phyloP scores from a whole-genome alignment of 305 asterid genomes.

The Petunia hybrid region DNA sequence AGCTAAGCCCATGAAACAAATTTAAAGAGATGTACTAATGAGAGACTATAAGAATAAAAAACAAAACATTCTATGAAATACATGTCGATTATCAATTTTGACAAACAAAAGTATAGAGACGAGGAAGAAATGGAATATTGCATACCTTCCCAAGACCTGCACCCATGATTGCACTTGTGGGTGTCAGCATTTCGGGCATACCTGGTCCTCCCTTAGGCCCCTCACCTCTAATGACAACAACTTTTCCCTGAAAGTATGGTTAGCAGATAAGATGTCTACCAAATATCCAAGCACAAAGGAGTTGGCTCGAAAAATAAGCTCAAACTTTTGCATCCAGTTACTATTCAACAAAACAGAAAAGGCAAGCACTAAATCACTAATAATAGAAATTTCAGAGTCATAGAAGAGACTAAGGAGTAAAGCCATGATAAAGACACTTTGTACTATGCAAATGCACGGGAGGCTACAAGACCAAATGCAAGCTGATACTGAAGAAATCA shows the following conservation, averaged over 20 bases:
- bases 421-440: neutral
- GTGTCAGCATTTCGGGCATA: conserved; percentile 99
- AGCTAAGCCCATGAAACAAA: conserved; percentile 6
- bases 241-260: conserved; percentile 74
- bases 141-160: conserved; percentile 98
- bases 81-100: neutral
- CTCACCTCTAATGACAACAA: conserved; percentile 93
- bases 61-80: neutral
- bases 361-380: neutral
- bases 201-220: conserved; percentile 99
- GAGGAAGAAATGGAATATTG: neutral
- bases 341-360: conserved; percentile 6
- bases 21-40: neutral
- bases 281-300: neutral
- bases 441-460: neutral
- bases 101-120: conserved; percentile 16
- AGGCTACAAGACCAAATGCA: neutral
- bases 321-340: neutral
- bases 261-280: neutral
- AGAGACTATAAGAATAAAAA: neutral
- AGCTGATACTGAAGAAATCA: conserved; percentile 28
- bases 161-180: conserved; percentile 98
- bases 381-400: neutral
- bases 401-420: neutral
- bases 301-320: conserved; percentile 13